Base-by-base conservation (phyloP, 805 yeast genomes). In the Wickerhamiella nectarea region DNA sequence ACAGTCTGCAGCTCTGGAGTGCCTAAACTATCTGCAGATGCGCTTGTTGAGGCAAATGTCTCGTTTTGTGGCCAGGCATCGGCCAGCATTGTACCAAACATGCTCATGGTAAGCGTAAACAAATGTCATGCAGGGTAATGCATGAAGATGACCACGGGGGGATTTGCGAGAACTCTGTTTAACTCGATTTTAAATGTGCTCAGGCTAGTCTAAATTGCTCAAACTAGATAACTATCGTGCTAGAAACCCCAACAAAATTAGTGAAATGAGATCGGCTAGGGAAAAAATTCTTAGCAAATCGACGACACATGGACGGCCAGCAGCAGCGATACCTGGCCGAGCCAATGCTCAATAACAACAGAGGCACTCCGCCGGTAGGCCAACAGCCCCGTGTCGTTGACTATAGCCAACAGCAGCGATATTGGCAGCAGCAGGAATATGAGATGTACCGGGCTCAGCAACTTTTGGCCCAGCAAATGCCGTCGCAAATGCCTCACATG, bases 341-440 rank as follows among this genome's bases (percentile, higher is more conserved):
- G 31, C 31, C 31, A 7, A 28, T 28, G 31, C 31, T 28, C 14
- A 28, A 28, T n/a, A 28, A n/a, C 31, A 28, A 12, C 31, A 7
- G 15, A n/a, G 31, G 14, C 14, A 28, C 31, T 4, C 31, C 31
- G 14, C 31, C 31, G 11, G 29, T 8, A 4, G 12, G 29, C 12
- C 29, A 25, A 25, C 31, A 10, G 31, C 31, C 31, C 15, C 31
- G 14, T 12, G 14, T 11, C 31, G n/a, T 28, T 15, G 31, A 28
- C 15, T 28, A 28, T 7, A n/a, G 12, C 31, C 31, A 28, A 7
- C 42, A 39, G 21, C 41, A 38, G 26, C 42, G 42, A 22, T 39
- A 25, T 25, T 39, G 42, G 42, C 42, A 39, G 35, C 42, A 39
- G 29, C 36, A 39, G 18, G 36, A 29, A 15, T 39, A 39, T 15